Conservation (phyloP, 345 rosid genomes). For the Populus tremula region DNA sequence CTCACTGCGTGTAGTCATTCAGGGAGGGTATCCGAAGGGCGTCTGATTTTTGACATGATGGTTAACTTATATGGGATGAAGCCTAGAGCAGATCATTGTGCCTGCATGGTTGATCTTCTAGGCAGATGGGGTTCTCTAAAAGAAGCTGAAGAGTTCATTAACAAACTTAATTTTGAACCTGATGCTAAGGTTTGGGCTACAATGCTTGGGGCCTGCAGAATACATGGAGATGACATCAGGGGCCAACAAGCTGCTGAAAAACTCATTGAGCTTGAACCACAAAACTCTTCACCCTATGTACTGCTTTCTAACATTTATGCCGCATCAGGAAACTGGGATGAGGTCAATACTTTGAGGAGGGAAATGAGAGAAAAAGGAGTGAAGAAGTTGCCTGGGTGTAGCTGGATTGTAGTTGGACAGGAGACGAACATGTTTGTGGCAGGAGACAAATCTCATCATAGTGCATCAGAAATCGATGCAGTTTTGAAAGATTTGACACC, state of each 20-base stretch:
- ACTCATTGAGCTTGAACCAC: slow-evolving; percentile 71
- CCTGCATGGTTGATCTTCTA: slow-evolving; percentile 93
- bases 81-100: slow-evolving; percentile 75
- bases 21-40: slow-evolving; percentile 74
- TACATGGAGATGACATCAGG: slow-evolving; percentile 75
- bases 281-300: slow-evolving; percentile 72
- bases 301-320: slow-evolving; percentile 85
- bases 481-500: slow-evolving; percentile 45
- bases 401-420: slow-evolving; percentile 74
- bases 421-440: slow-evolving; percentile 58
- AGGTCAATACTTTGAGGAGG: slow-evolving; percentile 65
- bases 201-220: slow-evolving; percentile 81
- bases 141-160: slow-evolving; percentile 76
- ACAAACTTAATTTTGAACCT: slow-evolving; percentile 50
- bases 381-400: slow-evolving; percentile 75
- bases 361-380: slow-evolving; percentile 78
- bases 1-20: slow-evolving; percentile 96
- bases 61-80: slow-evolving; percentile 49
- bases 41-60: slow-evolving; percentile 62
- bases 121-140: slow-evolving; percentile 84
- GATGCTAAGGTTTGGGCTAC: slow-evolving; percentile 85
- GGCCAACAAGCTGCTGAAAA: slow-evolving; percentile 70
- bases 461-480: slow-evolving; percentile 36
- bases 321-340: slow-evolving; percentile 74
- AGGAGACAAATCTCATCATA: slow-evolving; percentile 69